phyloP scores from a whole-genome alignment of 441 rosid genomes.

The Metrosideros polymorpha region DNA sequence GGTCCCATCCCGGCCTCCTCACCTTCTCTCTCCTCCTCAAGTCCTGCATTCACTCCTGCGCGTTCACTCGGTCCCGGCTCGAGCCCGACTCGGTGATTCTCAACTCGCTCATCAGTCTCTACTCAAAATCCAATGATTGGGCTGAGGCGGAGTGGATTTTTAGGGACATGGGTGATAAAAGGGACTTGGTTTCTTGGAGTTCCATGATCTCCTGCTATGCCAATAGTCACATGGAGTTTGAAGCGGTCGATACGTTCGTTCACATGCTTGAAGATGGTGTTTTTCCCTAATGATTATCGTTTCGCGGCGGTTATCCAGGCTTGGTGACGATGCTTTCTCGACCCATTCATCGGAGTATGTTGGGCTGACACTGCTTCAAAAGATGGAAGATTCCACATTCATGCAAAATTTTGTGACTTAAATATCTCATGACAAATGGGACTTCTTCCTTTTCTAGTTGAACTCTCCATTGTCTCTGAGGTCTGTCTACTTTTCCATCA shows the following conservation, averaged over 20 bases:
- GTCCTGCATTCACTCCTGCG: neutral
- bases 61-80: neutral
- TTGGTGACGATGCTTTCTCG: neutral
- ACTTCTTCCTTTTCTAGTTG: neutral
- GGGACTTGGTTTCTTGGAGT: neutral
- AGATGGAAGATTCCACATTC: neutral
- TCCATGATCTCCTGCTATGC: neutral
- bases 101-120: neutral
- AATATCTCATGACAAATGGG: neutral
- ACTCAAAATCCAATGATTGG: neutral
- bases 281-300: neutral
- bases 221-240: neutral
- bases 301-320: neutral
- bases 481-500: neutral
- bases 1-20: neutral
- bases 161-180: neutral
- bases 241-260: neutral
- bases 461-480: neutral
- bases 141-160: neutral
- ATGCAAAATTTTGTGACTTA: neutral
- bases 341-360: neutral
- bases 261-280: neutral
- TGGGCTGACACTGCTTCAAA: neutral
- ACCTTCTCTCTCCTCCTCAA: neutral
- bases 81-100: neutral